Percentiles rank a stretch among this genome's conserved stretches.
These are phyloP conservation scores for Saprolegnia diclina DNA, from an alignment of 352 stramenopile species.

Conservation along the genomic window DNA sequence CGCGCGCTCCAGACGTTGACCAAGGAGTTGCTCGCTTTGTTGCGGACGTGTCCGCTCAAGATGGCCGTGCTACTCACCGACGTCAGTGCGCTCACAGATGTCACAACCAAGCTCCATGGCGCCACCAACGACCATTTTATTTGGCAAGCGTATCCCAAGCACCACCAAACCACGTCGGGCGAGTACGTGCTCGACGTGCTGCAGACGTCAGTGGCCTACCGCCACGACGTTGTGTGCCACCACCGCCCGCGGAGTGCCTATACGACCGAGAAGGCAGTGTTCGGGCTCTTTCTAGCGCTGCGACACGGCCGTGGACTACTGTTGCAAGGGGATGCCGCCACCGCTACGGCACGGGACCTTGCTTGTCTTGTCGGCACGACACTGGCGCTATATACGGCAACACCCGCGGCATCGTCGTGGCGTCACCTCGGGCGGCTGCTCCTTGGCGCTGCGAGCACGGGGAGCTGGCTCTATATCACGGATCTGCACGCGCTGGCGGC, in stretches of 20 bases:
- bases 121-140: neutral
- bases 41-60: neutral
- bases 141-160: neutral
- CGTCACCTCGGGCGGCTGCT: neutral
- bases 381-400: neutral
- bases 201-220: constrained; percentile 3
- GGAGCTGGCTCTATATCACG: constrained; percentile 6
- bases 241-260: neutral
- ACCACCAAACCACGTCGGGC: neutral
- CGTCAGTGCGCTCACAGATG: neutral
- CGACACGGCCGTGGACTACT: neutral
- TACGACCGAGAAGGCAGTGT: constrained; percentile 5
- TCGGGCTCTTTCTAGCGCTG: neutral
- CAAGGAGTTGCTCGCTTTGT: neutral
- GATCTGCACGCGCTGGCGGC: neutral
- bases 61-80: constrained; percentile 6
- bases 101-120: neutral
- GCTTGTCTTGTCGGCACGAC: constrained; percentile 3
- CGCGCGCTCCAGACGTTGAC: neutral
- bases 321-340: constrained; percentile 4
- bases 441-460: constrained; percentile 1
- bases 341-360: neutral
- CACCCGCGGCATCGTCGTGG: neutral
- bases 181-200: neutral
- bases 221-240: constrained; percentile 16